A percentile compares a stretch with the other conserved stretches of the same genome.
Conservation (phyloP, 345 rosid genomes). For the Citrus medica region DNA sequence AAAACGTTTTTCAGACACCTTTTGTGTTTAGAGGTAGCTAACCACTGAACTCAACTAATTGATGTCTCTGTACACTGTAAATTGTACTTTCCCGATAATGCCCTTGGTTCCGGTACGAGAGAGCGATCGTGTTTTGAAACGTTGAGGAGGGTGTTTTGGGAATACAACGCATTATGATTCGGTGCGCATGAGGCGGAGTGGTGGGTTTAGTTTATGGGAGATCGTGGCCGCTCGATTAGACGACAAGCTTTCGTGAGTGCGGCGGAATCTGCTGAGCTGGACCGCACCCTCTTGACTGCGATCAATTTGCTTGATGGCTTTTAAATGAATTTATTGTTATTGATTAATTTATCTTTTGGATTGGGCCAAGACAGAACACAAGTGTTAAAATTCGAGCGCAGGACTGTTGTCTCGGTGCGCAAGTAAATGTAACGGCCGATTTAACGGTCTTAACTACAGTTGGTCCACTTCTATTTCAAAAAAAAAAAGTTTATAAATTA, state of each 20-base stretch:
- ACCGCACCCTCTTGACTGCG: neutral
- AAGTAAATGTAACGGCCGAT: slow-evolving; percentile 7
- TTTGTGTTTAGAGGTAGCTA: neutral
- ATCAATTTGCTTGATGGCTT: too few species aligned
- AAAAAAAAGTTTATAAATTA: neutral
- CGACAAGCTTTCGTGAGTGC: slow-evolving; percentile 2
- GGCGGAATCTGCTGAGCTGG: slow-evolving; percentile 31
- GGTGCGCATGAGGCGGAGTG: slow-evolving; percentile 13
- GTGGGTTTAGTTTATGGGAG: neutral
- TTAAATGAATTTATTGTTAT: neutral
- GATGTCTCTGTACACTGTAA: neutral
- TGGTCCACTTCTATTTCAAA: neutral
- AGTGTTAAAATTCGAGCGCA: neutral
- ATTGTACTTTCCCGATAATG: slow-evolving; percentile 6
- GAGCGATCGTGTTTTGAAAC: neutral
- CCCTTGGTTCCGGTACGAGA: neutral
- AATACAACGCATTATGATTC: neutral
- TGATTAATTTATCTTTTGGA: neutral
- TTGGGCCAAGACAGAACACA: neutral
- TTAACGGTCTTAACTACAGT: slow-evolving; percentile 11
- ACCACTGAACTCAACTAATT: neutral
- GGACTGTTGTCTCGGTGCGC: neutral
- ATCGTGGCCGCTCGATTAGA: slow-evolving; percentile 19
- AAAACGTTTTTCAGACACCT: slow-evolving; percentile 10
- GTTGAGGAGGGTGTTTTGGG: slow-evolving; percentile 22